phyloP scores from a whole-genome alignment of 768 basidiomycete species.

The Artomyces pyxidatus region DNA sequence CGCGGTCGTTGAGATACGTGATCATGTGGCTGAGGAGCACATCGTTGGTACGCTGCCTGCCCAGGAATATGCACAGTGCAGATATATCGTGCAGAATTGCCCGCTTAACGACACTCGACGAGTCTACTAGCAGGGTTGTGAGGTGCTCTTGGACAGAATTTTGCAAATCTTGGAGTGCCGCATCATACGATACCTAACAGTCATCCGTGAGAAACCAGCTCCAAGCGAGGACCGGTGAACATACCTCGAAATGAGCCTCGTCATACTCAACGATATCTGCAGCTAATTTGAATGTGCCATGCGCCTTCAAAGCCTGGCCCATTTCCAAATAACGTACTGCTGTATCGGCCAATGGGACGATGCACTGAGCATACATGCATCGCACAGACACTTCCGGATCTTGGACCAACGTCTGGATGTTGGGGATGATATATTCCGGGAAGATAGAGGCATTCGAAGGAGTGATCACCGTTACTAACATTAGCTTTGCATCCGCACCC shows the following conservation, averaged over 20 bases:
- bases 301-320: slow-evolving; percentile 83
- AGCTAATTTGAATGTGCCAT: slow-evolving; percentile 60
- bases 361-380: slow-evolving; percentile 73
- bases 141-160: slow-evolving; percentile 81
- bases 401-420: slow-evolving; percentile 71
- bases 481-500: slow-evolving; percentile 27
- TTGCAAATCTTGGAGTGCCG: slow-evolving; percentile 80
- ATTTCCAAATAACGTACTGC: slow-evolving; percentile 88
- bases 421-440: slow-evolving; percentile 92
- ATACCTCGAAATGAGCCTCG: slow-evolving; percentile 69
- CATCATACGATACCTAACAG: slow-evolving; percentile 89
- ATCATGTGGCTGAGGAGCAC: slow-evolving; percentile 86
- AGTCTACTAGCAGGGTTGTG: slow-evolving; percentile 78
- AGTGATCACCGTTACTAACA: slow-evolving; percentile 64
- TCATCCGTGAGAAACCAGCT: too few relatives aligned
- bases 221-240: neutral
- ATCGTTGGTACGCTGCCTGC: slow-evolving; percentile 89
- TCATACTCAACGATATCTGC: slow-evolving; percentile 67
- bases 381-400: slow-evolving; percentile 84
- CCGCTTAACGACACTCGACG: slow-evolving; percentile 84
- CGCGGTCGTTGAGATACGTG: slow-evolving; percentile 79
- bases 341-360: slow-evolving; percentile 79
- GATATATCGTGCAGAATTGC: slow-evolving; percentile 84
- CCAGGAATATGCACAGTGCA: slow-evolving; percentile 87
- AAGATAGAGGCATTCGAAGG: slow-evolving; percentile 65